Evolutionary conservation across 139 green algal genomes (phyloP).

Genomic region (Tetradesmus lagerheimii): DNA sequence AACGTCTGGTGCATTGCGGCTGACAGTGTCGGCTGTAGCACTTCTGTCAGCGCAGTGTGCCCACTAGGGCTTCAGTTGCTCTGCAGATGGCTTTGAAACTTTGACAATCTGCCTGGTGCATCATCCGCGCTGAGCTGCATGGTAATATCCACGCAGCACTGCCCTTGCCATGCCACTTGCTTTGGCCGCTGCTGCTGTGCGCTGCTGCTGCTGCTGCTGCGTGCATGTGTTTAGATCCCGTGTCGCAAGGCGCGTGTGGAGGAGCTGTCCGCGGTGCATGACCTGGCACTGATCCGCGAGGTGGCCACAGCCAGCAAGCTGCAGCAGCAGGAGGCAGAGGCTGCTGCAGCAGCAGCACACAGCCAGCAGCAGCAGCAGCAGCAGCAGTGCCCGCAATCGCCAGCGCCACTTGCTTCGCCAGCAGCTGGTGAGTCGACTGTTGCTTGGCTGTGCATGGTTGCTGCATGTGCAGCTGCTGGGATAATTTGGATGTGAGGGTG

Average conservation of each 20-base stretch:
- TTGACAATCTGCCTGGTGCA: too few species aligned
- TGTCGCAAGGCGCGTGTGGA: slow-evolving; percentile 19
- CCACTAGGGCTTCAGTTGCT: too few species aligned
- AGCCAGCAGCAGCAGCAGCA: slow-evolving; percentile 13
- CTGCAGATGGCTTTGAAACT: too few species aligned
- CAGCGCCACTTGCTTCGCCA: not conserved
- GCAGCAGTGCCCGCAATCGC: not conserved
- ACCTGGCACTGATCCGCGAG: slow-evolving; percentile 24
- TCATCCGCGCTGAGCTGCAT: too few species aligned
- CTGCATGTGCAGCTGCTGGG: not conserved
- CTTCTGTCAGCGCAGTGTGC: too few species aligned
- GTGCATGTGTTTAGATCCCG: not conserved
- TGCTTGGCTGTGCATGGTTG: not conserved
- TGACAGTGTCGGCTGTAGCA: too few species aligned
- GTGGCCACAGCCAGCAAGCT: slow-evolving; percentile 7
- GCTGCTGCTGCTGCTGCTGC: not conserved
- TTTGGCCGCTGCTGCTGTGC: not conserved
- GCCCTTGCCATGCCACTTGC: not conserved
- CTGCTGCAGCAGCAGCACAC: slow-evolving; percentile 20
- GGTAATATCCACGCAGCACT: not conserved
- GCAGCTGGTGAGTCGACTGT: not conserved
- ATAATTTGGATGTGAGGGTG: too few species aligned
- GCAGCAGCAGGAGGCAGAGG: slow-evolving; percentile 25
- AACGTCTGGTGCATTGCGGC: too few species aligned
- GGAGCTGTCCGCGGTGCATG: slow-evolving; percentile 48